These are phyloP conservation scores for Clarireedia monteithiana DNA, from an alignment of 2,329 filamentous ascomycete genomes.

Conservation along the genomic window DNA sequence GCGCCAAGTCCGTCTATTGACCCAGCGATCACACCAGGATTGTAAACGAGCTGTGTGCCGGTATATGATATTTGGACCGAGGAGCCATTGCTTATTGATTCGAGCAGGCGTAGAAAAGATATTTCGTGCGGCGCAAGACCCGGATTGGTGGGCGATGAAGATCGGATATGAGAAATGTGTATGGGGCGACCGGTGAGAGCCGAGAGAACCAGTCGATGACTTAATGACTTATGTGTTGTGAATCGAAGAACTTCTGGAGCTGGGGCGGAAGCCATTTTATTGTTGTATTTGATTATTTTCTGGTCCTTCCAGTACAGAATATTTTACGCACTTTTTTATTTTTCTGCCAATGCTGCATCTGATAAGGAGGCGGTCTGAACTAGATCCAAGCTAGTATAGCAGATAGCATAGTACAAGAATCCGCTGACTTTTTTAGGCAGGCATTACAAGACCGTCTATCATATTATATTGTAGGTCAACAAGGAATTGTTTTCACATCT, in stretches of 20 bases:
- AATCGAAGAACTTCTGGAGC: slow-evolving; percentile 56
- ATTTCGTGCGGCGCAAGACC: slow-evolving; percentile 90
- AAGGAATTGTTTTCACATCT: slow-evolving; percentile 1
- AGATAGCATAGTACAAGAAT: too few species aligned
- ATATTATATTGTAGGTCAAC: background rate
- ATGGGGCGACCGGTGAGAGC: slow-evolving; percentile 85
- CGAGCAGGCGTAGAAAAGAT: slow-evolving; percentile 89
- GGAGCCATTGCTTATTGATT: slow-evolving; percentile 90
- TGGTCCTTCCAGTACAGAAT: background rate
- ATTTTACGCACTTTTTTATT: background rate
- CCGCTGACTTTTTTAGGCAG: background rate
- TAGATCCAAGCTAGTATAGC: too few species aligned
- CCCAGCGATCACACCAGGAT: slow-evolving; percentile 86
- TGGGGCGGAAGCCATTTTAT: slow-evolving; percentile 23
- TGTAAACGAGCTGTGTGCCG: slow-evolving; percentile 86
- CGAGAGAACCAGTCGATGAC: slow-evolving; percentile 77
- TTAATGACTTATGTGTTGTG: slow-evolving; percentile 74
- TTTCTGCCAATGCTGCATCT: background rate
- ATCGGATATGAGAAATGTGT: slow-evolving; percentile 90
- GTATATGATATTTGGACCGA: slow-evolving; percentile 95
- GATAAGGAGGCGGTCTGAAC: slow-evolving; percentile 6
- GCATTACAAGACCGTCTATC: background rate
- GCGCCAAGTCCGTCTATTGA: slow-evolving; percentile 65
- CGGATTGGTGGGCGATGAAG: slow-evolving; percentile 75
- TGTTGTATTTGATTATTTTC: slow-evolving; percentile 6